Percentiles rank a stretch among this genome's conserved stretches.
Conservation (phyloP, 2,329 filamentous ascomycete species). For the Raffaelea arxii region DNA sequence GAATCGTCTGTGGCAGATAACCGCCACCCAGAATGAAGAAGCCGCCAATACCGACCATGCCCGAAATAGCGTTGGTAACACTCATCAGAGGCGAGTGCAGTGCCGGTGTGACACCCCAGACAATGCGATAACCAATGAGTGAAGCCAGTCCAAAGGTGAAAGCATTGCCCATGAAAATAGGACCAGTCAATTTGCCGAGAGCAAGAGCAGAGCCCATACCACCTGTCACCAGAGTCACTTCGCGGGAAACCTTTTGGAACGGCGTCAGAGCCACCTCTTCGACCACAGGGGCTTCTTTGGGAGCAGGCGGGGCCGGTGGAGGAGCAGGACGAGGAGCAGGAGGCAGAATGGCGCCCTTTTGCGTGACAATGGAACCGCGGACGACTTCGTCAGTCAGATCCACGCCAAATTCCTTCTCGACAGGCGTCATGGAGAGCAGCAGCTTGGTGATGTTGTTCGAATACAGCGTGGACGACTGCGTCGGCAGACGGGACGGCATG, state of each 20-base stretch:
- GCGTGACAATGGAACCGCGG: constrained; percentile 72
- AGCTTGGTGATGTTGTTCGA: constrained; percentile 93
- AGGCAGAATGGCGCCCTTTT: constrained; percentile 66
- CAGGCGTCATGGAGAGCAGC: constrained; percentile 68
- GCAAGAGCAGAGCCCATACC: constrained; percentile 69
- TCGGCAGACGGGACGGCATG: constrained; percentile 74
- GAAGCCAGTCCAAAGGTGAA: constrained; percentile 80
- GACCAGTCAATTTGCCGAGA: constrained; percentile 70
- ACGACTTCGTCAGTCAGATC: constrained; percentile 80
- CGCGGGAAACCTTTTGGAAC: constrained; percentile 68
- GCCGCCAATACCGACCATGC: constrained; percentile 81
- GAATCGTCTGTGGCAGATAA: constrained; percentile 65
- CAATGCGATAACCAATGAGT: constrained; percentile 77
- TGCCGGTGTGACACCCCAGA: constrained; percentile 78
- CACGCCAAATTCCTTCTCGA: constrained; percentile 69
- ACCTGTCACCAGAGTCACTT: constrained; percentile 64
- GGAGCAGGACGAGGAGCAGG: constrained; percentile 60
- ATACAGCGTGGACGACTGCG: constrained; percentile 82
- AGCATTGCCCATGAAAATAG: constrained; percentile 78
- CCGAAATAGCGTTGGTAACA: constrained; percentile 86
- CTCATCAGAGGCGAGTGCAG: constrained; percentile 87
- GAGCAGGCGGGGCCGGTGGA: constrained; percentile 43
- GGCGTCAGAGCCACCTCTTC: constrained; percentile 59
- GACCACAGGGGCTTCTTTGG: constrained; percentile 48
- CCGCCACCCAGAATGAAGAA: constrained; percentile 84